phyloP scores from a whole-genome alignment of 108 stramenopile species.

The Cyclostephanos invisitatus region DNA sequence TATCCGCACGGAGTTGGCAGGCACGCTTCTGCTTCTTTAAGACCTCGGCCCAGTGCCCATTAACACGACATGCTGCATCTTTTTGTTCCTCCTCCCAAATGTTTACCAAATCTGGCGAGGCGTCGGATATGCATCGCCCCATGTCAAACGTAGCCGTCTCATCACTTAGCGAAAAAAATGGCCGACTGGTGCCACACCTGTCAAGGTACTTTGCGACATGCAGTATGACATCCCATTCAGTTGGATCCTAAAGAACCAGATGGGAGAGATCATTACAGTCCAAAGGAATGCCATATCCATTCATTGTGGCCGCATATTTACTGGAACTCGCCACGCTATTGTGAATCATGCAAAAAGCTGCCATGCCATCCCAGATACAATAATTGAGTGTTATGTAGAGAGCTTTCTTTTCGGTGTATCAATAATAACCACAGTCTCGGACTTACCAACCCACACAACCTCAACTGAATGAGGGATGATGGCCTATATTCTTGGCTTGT shows the following conservation, averaged over 20 bases:
- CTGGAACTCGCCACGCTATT: conserved; percentile 7
- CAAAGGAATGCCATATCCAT: conserved; percentile 28
- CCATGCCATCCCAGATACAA: background rate
- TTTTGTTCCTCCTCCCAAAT: conserved; percentile 27
- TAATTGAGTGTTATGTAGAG: background rate
- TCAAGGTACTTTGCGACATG: conserved; percentile 19
- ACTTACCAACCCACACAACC: conserved; percentile 49
- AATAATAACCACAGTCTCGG: background rate
- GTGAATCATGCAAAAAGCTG: conserved; percentile 38
- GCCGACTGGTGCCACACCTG: conserved; percentile 10
- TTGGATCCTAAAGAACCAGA: conserved; percentile 33
- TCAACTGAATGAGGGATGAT: conserved; percentile 13
- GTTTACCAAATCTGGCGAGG: conserved; percentile 15
- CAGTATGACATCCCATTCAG: conserved; percentile 33
- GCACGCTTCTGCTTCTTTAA: conserved; percentile 21
- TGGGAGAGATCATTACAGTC: conserved; percentile 27
- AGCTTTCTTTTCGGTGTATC: too few relatives aligned
- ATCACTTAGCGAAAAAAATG: conserved; percentile 32
- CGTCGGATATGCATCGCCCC: conserved; percentile 10
- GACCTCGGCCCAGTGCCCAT: conserved; percentile 43
- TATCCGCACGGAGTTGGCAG: conserved; percentile 1
- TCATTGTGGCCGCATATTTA: conserved; percentile 7
- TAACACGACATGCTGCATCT: conserved; percentile 17
- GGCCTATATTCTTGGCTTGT: background rate
- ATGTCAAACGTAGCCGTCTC: conserved; percentile 27